Evolutionary conservation across 177 flowering plant genomes (phyloP).

Genomic region (Tripterygium wilfordii): DNA sequence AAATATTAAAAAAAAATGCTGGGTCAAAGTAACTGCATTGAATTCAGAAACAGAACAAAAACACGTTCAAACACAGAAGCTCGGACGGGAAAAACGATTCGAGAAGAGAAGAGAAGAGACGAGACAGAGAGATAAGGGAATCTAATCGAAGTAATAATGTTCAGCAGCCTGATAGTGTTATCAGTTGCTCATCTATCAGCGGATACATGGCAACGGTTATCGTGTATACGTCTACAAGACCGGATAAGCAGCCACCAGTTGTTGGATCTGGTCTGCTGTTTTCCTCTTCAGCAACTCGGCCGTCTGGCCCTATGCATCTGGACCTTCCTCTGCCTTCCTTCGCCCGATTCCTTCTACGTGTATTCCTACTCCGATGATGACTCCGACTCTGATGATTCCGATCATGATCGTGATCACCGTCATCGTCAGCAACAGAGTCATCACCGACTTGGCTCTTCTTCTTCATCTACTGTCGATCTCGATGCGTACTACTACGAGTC

Average conservation of each 20-base stretch:
- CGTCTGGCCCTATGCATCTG: constrained; percentile 32
- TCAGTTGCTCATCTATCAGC: constrained; percentile 29
- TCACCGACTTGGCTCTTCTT: neutral
- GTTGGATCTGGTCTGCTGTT: constrained; percentile 27
- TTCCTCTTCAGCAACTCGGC: constrained; percentile 33
- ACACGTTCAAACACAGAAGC: too few relatives aligned
- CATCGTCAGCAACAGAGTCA: too few relatives aligned
- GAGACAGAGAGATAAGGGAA: too few relatives aligned
- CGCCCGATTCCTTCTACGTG: constrained; percentile 15
- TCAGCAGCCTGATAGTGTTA: constrained; percentile 18
- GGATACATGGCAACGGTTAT: constrained; percentile 22
- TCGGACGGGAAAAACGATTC: too few relatives aligned
- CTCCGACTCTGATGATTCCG: neutral
- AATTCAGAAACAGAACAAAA: too few relatives aligned
- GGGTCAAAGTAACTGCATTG: too few relatives aligned
- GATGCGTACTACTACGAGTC: constrained; percentile 16
- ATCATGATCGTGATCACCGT: neutral
- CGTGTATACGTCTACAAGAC: constrained; percentile 9
- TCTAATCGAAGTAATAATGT: too few relatives aligned
- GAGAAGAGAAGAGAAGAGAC: too few relatives aligned
- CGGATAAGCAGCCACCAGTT: constrained; percentile 24
- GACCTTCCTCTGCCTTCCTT: constrained; percentile 31
- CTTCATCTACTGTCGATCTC: constrained; percentile 8
- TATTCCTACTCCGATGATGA: constrained; percentile 1
- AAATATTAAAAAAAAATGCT: too few relatives aligned